Percentiles rank a stretch among this genome's conserved stretches.
phyloP scores from a whole-genome alignment of 1,284 basidiomycete genomes.

The Vanrija sp. region DNA sequence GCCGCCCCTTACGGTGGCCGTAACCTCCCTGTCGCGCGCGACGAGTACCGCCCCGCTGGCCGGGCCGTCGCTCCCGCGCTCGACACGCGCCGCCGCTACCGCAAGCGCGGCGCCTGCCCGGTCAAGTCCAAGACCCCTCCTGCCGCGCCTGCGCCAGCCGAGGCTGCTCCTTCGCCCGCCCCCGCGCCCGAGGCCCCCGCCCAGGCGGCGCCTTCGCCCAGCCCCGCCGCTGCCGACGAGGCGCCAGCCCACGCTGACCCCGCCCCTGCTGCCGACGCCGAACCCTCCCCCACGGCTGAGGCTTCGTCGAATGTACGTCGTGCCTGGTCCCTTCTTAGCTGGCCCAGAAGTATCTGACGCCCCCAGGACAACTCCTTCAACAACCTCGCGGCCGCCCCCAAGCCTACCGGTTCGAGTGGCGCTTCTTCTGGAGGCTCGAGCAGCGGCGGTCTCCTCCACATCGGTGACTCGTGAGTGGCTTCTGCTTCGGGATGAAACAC shows the following conservation, averaged over 20 bases:
- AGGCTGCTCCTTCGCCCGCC: neutral
- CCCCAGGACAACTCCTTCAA: neutral
- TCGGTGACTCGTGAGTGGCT: conserved; percentile 20
- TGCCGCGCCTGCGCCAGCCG: conserved; percentile 4
- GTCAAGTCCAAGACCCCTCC: neutral
- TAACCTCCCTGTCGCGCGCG: conserved; percentile 22
- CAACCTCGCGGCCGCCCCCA: neutral
- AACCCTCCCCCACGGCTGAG: too few species aligned
- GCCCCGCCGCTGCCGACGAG: too few species aligned
- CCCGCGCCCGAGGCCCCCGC: neutral
- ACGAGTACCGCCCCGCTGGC: conserved; percentile 5
- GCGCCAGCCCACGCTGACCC: neutral
- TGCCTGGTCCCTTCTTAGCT: too few species aligned
- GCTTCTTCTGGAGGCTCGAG: neutral
- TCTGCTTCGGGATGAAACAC: too few species aligned
- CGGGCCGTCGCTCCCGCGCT: neutral
- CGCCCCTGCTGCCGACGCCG: too few species aligned
- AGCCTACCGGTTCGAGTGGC: conserved; percentile 1
- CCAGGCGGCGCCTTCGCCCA: too few species aligned
- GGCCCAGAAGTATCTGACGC: neutral
- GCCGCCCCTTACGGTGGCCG: conserved; percentile 10
- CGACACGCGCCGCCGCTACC: conserved; percentile 10
- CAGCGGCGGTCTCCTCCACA: conserved; percentile 9
- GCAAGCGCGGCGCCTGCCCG: conserved; percentile 22
- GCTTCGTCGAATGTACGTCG: too few species aligned